Percentiles rank a stretch among this genome's conserved stretches.
Evolutionary conservation across 805 yeast species (phyloP).

Genomic region (Ogataea chonburiensis): DNA sequence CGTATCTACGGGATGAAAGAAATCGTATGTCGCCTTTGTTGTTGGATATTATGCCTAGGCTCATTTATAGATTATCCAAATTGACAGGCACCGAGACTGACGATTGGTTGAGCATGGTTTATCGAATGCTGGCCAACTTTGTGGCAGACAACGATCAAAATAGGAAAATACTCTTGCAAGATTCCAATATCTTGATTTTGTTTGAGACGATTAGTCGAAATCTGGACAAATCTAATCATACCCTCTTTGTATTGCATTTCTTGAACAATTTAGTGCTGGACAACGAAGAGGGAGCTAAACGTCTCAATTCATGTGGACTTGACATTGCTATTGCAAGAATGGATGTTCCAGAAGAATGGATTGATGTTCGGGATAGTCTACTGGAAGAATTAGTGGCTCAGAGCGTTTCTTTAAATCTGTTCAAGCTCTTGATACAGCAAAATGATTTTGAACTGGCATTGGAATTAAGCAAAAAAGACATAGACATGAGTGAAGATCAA

Average conservation of each 20-base stretch:
- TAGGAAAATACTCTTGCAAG: constrained; percentile 6
- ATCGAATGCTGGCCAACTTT: constrained; percentile 17
- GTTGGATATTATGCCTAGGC: constrained; percentile 3
- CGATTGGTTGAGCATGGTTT: constrained; percentile 5
- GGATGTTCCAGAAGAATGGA: constrained; percentile 3
- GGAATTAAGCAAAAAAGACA: constrained; percentile 9
- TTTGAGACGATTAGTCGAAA: constrained; percentile 3
- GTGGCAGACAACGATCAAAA: constrained; percentile 19
- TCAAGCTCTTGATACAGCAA: constrained; percentile 2
- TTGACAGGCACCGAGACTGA: background rate
- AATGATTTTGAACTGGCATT: constrained; percentile 5
- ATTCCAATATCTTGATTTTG: background rate
- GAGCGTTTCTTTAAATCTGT: background rate
- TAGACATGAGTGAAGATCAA: constrained; percentile 14
- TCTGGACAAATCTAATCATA: constrained; percentile 1
- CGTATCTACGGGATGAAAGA: constrained; percentile 2
- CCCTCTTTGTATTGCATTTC: constrained; percentile 15
- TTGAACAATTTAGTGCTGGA: constrained; percentile 16
- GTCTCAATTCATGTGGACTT: constrained; percentile 1
- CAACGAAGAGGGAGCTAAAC: constrained; percentile 1
- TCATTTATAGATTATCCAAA: constrained; percentile 2
- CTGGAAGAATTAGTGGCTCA: constrained; percentile 13
- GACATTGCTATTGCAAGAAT: constrained; percentile 1
- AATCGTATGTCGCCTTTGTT: constrained; percentile 5
- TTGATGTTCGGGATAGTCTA: constrained; percentile 7